Percentiles rank a stretch among this genome's conserved stretches.
These are phyloP conservation scores for Polygonum maritimum DNA, from an alignment of 148 eudicot species.

Conservation along the genomic window DNA sequence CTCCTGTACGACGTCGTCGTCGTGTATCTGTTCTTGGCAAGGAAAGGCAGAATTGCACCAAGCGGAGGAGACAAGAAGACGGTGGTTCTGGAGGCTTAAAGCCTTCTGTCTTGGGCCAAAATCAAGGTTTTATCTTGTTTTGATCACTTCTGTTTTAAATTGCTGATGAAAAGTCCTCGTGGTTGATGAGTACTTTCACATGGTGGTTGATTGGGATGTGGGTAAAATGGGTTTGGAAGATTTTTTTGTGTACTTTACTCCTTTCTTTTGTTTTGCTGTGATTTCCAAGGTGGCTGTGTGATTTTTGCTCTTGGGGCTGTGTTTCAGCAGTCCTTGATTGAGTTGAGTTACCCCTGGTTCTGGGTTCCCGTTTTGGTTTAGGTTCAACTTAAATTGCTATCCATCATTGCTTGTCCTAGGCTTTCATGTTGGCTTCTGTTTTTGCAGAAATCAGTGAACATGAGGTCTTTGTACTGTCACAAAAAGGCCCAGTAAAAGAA, in stretches of 20 bases:
- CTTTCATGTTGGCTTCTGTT: background rate
- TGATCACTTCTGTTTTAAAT: background rate
- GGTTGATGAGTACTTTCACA: background rate
- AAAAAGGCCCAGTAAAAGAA: conserved; percentile 1
- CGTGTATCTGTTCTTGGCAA: background rate
- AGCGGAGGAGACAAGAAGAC: background rate
- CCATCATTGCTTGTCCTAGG: background rate
- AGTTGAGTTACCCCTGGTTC: background rate
- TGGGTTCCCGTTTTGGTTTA: background rate
- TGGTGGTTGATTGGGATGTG: background rate
- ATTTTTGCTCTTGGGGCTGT: background rate
- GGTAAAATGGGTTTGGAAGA: background rate
- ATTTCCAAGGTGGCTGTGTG: background rate
- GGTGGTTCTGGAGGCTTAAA: background rate
- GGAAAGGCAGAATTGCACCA: background rate
- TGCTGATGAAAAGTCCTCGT: background rate
- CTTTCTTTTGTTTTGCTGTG: background rate
- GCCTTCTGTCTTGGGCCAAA: background rate
- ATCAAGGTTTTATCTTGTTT: background rate
- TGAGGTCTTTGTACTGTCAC: background rate
- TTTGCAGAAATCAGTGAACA: background rate
- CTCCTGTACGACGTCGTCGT: conserved; percentile 5
- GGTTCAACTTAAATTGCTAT: background rate
- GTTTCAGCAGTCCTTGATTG: background rate
- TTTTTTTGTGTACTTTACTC: background rate